Conservation (phyloP, 139 green algal genomes). For the Trebouxia sp. region DNA sequence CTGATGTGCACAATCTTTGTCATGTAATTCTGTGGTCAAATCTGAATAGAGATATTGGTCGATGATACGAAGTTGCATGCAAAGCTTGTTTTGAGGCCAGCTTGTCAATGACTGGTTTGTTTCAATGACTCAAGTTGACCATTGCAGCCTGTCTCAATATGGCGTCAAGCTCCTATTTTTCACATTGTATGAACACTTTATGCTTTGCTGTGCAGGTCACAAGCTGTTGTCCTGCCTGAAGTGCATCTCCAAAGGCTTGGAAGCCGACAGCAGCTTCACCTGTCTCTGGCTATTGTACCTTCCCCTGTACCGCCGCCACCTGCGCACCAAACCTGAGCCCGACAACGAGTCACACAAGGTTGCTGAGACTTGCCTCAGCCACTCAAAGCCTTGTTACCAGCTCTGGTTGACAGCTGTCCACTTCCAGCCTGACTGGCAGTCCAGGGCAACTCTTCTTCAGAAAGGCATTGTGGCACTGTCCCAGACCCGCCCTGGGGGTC, state of each 20-base stretch:
- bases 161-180: no score
- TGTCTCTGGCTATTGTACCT: constrained; percentile 22
- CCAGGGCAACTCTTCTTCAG: background rate
- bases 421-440: background rate
- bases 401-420: constrained; percentile 11
- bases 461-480: background rate
- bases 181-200: no score
- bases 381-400: constrained; percentile 18
- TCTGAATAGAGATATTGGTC: no score
- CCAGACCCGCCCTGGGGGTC: background rate
- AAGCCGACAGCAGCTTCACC: constrained; percentile 11
- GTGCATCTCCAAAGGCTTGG: constrained; percentile 13
- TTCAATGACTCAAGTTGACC: no score
- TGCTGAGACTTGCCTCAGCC: background rate
- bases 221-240: constrained; percentile 16
- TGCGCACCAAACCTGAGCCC: background rate
- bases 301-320: constrained; percentile 1
- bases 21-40: no score
- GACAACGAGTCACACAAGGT: background rate
- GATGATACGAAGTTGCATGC: no score
- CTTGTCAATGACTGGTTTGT: no score
- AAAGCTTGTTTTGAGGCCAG: no score
- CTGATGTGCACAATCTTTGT: no score
- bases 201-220: constrained; percentile 1
- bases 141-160: no score